Evolutionary conservation across 2,329 filamentous ascomycete genomes (phyloP).

Genomic region (Monilinia fructigena): DNA sequence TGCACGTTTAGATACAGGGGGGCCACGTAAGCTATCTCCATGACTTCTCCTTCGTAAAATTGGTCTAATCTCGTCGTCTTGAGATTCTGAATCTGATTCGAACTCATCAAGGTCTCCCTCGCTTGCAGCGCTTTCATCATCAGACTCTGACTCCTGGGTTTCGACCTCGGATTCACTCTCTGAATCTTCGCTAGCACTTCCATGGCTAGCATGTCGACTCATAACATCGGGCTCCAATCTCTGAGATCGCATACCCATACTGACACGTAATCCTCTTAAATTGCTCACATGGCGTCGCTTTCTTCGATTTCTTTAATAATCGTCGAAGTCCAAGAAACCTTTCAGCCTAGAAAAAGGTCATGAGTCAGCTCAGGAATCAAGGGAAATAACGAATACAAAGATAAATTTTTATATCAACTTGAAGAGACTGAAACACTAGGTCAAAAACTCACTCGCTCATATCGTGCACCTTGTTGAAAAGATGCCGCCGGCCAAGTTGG

Average conservation of each 20-base stretch:
- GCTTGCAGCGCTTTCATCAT: constrained; percentile 45
- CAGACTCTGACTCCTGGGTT: constrained; percentile 37
- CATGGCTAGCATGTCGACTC: constrained; percentile 43
- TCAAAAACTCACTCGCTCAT: constrained; percentile 38
- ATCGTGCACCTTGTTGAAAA: constrained; percentile 50
- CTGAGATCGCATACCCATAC: constrained; percentile 73
- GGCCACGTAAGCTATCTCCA: constrained; percentile 42
- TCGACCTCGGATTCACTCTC: constrained; percentile 42
- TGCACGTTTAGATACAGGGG: constrained; percentile 39
- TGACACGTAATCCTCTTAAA: constrained; percentile 57
- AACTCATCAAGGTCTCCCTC: constrained; percentile 45
- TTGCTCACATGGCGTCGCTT: constrained; percentile 38
- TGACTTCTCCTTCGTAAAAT: constrained; percentile 44
- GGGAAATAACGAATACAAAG: neutral
- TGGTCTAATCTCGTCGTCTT: constrained; percentile 23
- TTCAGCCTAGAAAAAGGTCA: constrained; percentile 21
- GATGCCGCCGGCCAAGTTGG: constrained; percentile 53
- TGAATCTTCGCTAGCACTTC: constrained; percentile 48
- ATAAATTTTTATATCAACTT: too few species aligned
- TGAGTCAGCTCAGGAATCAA: neutral
- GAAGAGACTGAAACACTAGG: too few species aligned
- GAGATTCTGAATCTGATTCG: constrained; percentile 37
- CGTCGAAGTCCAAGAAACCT: constrained; percentile 59
- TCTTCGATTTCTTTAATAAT: constrained; percentile 58
- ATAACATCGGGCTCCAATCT: constrained; percentile 51